phyloP scores from a whole-genome alignment of 441 rosid species.

The Bruguiera hainesii region DNA sequence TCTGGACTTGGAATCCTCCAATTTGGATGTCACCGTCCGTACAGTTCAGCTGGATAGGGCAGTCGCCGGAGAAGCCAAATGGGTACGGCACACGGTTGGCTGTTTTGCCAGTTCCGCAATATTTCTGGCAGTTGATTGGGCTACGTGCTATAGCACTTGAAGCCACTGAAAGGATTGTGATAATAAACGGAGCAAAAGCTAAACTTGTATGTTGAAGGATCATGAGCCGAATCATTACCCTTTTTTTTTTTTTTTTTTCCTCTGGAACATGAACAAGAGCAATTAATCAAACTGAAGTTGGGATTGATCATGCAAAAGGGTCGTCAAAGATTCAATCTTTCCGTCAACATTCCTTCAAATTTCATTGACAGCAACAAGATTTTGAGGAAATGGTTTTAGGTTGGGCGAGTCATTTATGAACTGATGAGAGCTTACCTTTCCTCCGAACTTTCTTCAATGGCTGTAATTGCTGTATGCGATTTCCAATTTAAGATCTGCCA shows the following conservation, averaged over 20 bases:
- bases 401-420: neutral
- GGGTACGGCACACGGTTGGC: conserved; percentile 40
- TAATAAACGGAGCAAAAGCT: neutral
- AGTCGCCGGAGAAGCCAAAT: conserved; percentile 55
- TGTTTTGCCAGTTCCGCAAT: conserved; percentile 32
- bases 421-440: neutral
- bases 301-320: conserved; percentile 1
- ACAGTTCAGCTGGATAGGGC: conserved; percentile 46
- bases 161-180: conserved; percentile 7
- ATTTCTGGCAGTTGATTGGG: neutral
- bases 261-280: conserved; percentile 11
- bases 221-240: conserved; percentile 30
- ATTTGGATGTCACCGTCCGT: conserved; percentile 16
- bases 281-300: neutral
- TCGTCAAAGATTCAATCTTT: conserved; percentile 12
- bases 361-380: too few relatives aligned
- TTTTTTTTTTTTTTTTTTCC: neutral
- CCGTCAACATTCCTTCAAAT: neutral
- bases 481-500: neutral
- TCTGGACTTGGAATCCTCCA: conserved; percentile 41
- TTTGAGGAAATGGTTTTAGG: neutral
- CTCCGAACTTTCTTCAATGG: neutral
- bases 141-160: conserved; percentile 13
- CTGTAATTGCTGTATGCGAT: neutral
- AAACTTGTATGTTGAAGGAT: conserved; percentile 20